Evolutionary conservation across 768 basidiomycete species (phyloP).

Genomic region (Leccinum fibrillosum): DNA sequence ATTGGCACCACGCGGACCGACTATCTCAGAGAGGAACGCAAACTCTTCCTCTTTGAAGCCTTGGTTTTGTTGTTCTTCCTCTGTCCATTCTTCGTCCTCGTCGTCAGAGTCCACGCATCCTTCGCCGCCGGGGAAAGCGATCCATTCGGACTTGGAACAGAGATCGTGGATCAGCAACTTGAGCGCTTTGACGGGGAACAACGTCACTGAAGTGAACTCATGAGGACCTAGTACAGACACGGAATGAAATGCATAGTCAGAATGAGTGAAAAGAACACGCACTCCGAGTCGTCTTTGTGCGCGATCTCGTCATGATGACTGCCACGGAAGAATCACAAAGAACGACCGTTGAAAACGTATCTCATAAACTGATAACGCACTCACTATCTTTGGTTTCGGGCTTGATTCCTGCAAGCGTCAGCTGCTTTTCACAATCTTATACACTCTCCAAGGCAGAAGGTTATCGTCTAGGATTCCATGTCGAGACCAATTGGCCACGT

Average conservation of each 20-base stretch:
- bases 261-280: constrained; percentile 30
- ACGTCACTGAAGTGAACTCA: constrained; percentile 80
- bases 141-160: constrained; percentile 72
- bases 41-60: constrained; percentile 71
- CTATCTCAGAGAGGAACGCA: constrained; percentile 79
- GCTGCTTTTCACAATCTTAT: too few relatives aligned
- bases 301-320: constrained; percentile 98
- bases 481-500: too few relatives aligned
- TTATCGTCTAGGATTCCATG: too few relatives aligned
- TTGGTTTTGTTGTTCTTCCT: constrained; percentile 70
- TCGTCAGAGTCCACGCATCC: constrained; percentile 73
- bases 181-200: constrained; percentile 92
- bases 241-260: constrained; percentile 14
- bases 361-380: constrained; percentile 27
- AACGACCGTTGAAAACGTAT: constrained; percentile 12
- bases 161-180: constrained; percentile 87
- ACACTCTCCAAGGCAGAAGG: too few relatives aligned
- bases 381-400: constrained; percentile 78
- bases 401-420: constrained; percentile 27
- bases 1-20: constrained; percentile 68
- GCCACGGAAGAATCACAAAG: constrained; percentile 25
- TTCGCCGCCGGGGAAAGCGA: constrained; percentile 58
- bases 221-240: constrained; percentile 59
- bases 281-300: constrained; percentile 69
- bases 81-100: constrained; percentile 90